Evolutionary conservation across 2,329 filamentous ascomycete species (phyloP), one percentile per base, ranked within the genome.

Genomic region (Xylaria polymorpha): DNA sequence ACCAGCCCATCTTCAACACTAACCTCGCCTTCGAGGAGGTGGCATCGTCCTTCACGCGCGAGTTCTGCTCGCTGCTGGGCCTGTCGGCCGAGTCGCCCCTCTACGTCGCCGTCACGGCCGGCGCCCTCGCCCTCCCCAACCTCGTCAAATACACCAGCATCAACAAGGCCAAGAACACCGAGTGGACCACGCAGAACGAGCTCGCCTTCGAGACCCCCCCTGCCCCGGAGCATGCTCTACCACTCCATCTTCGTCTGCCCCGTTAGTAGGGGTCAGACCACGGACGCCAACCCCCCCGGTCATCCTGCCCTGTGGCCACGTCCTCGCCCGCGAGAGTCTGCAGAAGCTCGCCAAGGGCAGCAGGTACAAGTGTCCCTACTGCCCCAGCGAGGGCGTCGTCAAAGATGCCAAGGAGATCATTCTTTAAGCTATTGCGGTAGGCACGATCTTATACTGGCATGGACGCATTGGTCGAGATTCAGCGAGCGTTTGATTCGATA

Each of bases 211-310:
- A 93, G 75, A 90, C 88, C 1, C 86, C 86, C 88, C 1, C 81
- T 90, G 1, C 87, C 88, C 0, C 77, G 80, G 59, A 86, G 83
- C 72, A 89, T 89, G 86, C 84, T 90, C 58, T 99, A 97, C 83
- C 96, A 99, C 80, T 92, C 92, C 65, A 98, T 99, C 77, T 99
- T 99, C 78, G 96, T 99, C 50, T 99, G 96, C 77, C 96, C 96
- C 0, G 96, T 99, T 5, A 94, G 92, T 76, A 98, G 98, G 80
- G 96, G 98, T 78, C 96, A 99, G 80, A 94, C 92, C 0, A 99
- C 95, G 0, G 94, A 97, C 76, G 83, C 86, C 29, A 99, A 99
- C 79, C 96, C 96, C 12, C 94, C 96, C 1, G 97, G 97, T 98
- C 92, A 96, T 98, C 88, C 90, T 99, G 77, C 92, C 93, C 0